Percentiles rank a stretch among this genome's conserved stretches.
Conservation (phyloP, 2,329 filamentous ascomycete genomes). For the Herpotrichia juniperi region DNA sequence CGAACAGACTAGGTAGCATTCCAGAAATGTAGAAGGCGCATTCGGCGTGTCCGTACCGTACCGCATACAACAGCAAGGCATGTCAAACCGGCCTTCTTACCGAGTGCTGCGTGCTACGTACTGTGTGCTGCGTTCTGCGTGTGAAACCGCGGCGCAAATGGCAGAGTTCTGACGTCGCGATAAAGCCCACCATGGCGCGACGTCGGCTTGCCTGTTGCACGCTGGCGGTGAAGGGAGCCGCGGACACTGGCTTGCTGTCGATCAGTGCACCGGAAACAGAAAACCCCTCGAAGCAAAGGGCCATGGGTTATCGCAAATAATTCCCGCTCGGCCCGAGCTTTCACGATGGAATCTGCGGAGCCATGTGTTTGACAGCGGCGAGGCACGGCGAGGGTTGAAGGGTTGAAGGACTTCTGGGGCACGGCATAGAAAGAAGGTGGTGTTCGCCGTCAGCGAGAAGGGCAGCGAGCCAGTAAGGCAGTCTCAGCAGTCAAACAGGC, state of each 20-base stretch:
- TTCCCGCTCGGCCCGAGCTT: slow-evolving; percentile 1
- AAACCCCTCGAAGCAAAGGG: not conserved
- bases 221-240: slow-evolving; percentile 2
- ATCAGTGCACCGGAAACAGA: slow-evolving; percentile 9
- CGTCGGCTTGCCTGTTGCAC: slow-evolving; percentile 1
- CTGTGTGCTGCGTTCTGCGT: not conserved
- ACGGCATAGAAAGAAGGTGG: too few relatives aligned
- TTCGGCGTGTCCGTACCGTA: not conserved
- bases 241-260: slow-evolving; percentile 1
- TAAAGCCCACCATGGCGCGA: slow-evolving; percentile 3
- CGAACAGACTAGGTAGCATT: too few relatives aligned
- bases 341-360: not conserved
- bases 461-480: too few relatives aligned
- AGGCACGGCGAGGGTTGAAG: not conserved
- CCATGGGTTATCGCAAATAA: not conserved
- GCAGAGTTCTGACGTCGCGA: not conserved
- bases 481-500: not conserved
- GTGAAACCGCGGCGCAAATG: not conserved
- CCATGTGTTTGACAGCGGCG: slow-evolving; percentile 1
- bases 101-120: not conserved
- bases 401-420: not conserved
- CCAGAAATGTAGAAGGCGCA: not conserved
- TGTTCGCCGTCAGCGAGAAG: too few relatives aligned
- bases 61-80: too few relatives aligned
- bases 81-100: not conserved